These are phyloP conservation scores for Aegilops longissima DNA, from an alignment of 176 grass and related monocot species.

Conservation along the genomic window DNA sequence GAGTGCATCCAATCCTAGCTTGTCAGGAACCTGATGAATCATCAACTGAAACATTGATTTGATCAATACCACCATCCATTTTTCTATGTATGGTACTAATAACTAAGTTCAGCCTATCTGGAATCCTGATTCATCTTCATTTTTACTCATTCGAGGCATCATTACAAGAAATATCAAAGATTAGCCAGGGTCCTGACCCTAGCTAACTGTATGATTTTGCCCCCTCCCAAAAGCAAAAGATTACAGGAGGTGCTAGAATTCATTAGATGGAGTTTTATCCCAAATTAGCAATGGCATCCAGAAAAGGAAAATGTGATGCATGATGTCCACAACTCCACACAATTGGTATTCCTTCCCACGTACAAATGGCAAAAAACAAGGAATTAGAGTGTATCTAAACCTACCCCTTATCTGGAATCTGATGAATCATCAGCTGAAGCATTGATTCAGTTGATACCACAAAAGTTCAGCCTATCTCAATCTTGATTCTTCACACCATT, in stretches of 20 bases:
- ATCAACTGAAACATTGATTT: not conserved
- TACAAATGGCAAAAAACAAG: not conserved
- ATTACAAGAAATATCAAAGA: no score
- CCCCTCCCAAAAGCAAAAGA: constrained; percentile 31
- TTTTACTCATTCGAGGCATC: no score
- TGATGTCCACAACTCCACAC: not conserved
- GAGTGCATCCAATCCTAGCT: not conserved
- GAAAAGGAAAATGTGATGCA: not conserved
- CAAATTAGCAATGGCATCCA: no score
- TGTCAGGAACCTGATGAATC: not conserved
- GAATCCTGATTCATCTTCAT: no score
- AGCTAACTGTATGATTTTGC: not conserved
- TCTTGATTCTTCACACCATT: not conserved
- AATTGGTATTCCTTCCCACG: not conserved
- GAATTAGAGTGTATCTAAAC: not conserved
- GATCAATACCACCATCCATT: no score
- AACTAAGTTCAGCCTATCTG: no score
- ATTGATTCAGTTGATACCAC: not conserved
- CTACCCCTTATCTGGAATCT: not conserved
- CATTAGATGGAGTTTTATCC: not conserved
- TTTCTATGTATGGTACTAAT: no score
- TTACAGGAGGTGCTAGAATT: not conserved
- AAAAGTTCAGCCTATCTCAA: not conserved
- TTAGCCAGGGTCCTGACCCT: no score
- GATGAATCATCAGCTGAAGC: not conserved